Base-by-base conservation (phyloP, 2,329 filamentous ascomycete species). In the Leptographium procerum region DNA sequence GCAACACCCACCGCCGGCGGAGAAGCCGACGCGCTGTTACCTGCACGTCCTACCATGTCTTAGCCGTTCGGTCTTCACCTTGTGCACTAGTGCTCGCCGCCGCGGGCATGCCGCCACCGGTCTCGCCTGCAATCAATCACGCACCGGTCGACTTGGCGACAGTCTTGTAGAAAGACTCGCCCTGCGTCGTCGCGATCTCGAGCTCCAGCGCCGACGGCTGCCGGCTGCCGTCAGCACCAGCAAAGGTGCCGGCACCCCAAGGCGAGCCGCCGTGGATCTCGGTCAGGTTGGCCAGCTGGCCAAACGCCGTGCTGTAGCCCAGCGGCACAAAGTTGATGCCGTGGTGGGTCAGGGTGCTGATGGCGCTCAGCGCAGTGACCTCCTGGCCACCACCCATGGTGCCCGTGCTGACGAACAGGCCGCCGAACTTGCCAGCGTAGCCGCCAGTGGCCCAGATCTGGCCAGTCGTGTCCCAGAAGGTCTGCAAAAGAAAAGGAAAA, bases 251-350 rank as follows among this genome's bases (percentile, higher is more conserved):
- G 36, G 92, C 91, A 67, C 92, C 94, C 94, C 94, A 99, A 45
- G 94, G 80, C 61, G 81, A 84, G 62, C 94, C 94, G 68, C 94
- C 94, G 71, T 88, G 89, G 63, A 94, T 80, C 78, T 96, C 91
- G 33, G 69, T 70, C 40, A 96, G 72, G 74, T 91, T 86, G 64
- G 85, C 70, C 64, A 96, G 74, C 63, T 84, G 74, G 61, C 70
- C 70, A 70, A 96, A 96, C 55, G 84, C 76, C 67, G 86, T 88
- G 75, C 88, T 86, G 80, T 95, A 97, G 58, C 94, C 94, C 57
- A 97, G 80, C 54, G 94, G 94, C n/a, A 97, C 91, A 72, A 87
- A 97, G 79, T 94, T 87, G 76, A 97, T 87, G 68, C 94, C 94
- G 78, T 97, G 94, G 77, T 97, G 94, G 61, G 86, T 73, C 57